Conservation (phyloP, 352 stramenopile genomes). For the Thraustochytrium sp. region DNA sequence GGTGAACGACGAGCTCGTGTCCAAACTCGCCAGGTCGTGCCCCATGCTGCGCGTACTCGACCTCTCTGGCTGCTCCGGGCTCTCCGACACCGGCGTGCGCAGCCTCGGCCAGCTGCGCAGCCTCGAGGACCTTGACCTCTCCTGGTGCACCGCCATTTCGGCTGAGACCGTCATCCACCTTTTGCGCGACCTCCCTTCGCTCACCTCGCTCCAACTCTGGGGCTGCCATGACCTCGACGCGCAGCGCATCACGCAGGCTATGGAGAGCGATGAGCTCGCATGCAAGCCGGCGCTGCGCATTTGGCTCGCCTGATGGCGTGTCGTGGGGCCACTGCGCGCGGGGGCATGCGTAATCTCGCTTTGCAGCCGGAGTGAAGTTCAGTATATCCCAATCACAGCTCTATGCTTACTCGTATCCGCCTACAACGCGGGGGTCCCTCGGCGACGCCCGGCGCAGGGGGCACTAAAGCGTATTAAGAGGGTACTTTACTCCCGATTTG, state of each 20-base stretch:
- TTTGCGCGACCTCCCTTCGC: not conserved
- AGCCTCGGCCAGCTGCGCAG: not conserved
- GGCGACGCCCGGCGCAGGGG: too few species aligned
- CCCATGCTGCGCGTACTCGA: not conserved
- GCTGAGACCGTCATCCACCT: not conserved
- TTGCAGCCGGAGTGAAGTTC: too few species aligned
- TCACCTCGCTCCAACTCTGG: not conserved
- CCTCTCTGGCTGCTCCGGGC: not conserved
- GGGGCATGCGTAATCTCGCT: too few species aligned
- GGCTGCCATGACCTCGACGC: conserved; percentile 3
- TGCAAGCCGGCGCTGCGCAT: too few species aligned
- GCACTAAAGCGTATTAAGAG: too few species aligned
- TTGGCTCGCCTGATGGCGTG: too few species aligned
- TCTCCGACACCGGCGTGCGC: not conserved
- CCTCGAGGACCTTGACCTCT: conserved; percentile 5
- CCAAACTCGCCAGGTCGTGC: not conserved
- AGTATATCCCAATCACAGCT: too few species aligned
- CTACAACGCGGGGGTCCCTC: too few species aligned
- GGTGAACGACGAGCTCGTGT: not conserved
- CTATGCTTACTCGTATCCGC: too few species aligned
- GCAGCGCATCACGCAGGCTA: not conserved
- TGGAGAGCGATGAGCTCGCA: too few species aligned
- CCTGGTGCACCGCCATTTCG: conserved; percentile 6
- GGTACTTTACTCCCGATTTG: too few species aligned
- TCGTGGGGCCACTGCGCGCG: too few species aligned